Evolutionary conservation across 2,329 filamentous ascomycete genomes (phyloP), one percentile per base, ranked within the genome.

Genomic region (Ceratocystis destructans): DNA sequence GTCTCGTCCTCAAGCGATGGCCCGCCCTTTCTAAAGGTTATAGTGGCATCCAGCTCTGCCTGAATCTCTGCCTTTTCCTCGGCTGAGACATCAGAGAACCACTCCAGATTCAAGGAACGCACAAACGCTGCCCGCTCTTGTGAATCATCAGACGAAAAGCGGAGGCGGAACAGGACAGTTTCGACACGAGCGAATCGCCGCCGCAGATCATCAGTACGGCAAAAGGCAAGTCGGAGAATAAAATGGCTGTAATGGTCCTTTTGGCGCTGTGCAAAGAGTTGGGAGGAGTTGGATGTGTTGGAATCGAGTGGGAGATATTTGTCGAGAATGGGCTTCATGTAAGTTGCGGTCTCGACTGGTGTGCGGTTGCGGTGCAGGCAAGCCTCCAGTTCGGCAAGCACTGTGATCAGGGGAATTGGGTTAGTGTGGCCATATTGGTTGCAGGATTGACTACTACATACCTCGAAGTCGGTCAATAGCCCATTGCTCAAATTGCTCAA

Each of bases 401-500:
- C 89, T 90, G 37, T 12, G 10, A 41, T 12, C 10, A 12, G 12
- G 37, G 37, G 37, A 41, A 41, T 15, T 41, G 37, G 37, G 37
- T 41, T 41, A 41, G 37, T 41, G 37, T 8, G 10, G 37, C 10
- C 37, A 41, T 10, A 10, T 15, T 4, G 37, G 3, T 41, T 41
- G 50, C 7, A 2, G 7, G 5, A 33, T 41, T 3, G 25, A 1
- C 17, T 8, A 44, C 44, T 7, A 64, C 78, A 66, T 78, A 90
- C 90, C 83, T 77, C 90, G 87, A 70, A 99, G 76, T 67, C 94
- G 82, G 72, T 96, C 89, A 72, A 99, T 97, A 10, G 92, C 94
- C 94, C 94, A 99, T 82, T 96, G 91, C 75, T 99, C 94, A 72
- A 99, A 99, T 74, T 99, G 87, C 74, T 99, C 94, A 53, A 99